Conservation (phyloP, 2,329 filamentous ascomycete genomes). For the Diaporthe vexans region DNA sequence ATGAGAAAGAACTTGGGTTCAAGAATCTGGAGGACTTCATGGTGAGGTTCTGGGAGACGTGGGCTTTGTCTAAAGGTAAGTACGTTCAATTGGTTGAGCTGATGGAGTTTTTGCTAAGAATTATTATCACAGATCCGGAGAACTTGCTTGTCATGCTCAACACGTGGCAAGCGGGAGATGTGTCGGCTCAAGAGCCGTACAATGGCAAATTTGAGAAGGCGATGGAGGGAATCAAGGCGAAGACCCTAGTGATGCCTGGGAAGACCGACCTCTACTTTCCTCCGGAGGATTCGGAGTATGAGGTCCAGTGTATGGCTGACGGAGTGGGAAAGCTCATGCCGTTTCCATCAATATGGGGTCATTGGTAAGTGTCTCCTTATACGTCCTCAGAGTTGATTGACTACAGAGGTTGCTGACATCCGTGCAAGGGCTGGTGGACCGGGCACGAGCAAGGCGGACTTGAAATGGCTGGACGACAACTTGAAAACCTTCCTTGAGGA, state of each 20-base stretch:
- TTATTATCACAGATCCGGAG: slow-evolving; percentile 39
- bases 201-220: slow-evolving; percentile 75
- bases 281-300: slow-evolving; percentile 82
- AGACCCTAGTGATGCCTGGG: slow-evolving; percentile 77
- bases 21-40: slow-evolving; percentile 81
- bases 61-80: slow-evolving; percentile 61
- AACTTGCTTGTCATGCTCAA: slow-evolving; percentile 63
- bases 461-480: slow-evolving; percentile 75
- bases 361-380: slow-evolving; percentile 45
- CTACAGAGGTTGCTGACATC: background rate
- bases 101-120: background rate
- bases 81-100: background rate
- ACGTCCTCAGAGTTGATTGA: background rate
- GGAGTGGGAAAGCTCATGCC: slow-evolving; percentile 47
- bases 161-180: slow-evolving; percentile 83
- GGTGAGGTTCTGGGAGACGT: slow-evolving; percentile 81
- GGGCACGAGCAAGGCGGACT: slow-evolving; percentile 74
- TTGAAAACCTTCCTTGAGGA: slow-evolving; percentile 59
- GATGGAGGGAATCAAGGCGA: slow-evolving; percentile 79
- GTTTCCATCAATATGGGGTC: slow-evolving; percentile 50
- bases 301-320: slow-evolving; percentile 65
- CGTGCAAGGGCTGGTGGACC: slow-evolving; percentile 69
- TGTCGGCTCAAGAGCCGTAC: slow-evolving; percentile 77
- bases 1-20: slow-evolving; percentile 72
- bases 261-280: slow-evolving; percentile 87